phyloP scores from a whole-genome alignment of 179 eudicot species.

The Spinacia oleracea region DNA sequence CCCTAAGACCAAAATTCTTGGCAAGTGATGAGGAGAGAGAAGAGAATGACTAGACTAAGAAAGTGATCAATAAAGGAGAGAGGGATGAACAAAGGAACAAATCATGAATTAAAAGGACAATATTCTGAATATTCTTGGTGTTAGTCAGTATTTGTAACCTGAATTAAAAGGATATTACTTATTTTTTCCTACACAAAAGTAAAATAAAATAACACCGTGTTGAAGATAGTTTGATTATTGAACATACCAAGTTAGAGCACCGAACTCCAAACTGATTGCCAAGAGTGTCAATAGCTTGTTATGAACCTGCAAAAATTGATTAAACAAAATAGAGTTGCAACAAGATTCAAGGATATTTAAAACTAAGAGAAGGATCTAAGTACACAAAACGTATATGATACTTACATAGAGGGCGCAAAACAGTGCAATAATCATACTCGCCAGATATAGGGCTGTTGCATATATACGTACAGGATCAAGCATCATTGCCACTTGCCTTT shows the following conservation, averaged over 20 bases:
- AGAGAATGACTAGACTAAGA: neutral
- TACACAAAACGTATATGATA: neutral
- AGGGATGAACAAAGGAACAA: neutral
- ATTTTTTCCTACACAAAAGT: too few relatives aligned
- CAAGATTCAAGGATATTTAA: neutral
- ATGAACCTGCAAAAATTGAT: slow-evolving; percentile 56
- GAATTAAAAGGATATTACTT: neutral
- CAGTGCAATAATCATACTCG: slow-evolving; percentile 83
- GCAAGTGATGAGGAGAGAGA: neutral
- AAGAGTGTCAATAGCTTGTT: slow-evolving; percentile 90
- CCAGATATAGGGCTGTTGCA: slow-evolving; percentile 88
- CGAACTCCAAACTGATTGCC: slow-evolving; percentile 80
- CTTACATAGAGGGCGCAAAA: slow-evolving; percentile 95
- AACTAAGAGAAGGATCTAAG: slow-evolving; percentile 4
- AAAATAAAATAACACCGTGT: too few relatives aligned
- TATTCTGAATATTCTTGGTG: neutral
- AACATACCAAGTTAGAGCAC: slow-evolving; percentile 79
- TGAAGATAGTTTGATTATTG: too few relatives aligned
- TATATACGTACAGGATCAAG: slow-evolving; percentile 96
- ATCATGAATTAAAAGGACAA: neutral
- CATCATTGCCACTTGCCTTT: slow-evolving; percentile 94
- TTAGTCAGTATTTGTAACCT: too few relatives aligned
- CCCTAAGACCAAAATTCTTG: neutral
- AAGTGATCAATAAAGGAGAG: neutral
- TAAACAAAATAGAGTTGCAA: neutral